Percentiles rank a stretch among this genome's conserved stretches.
phyloP scores from a whole-genome alignment of 805 yeast species.

The Brettanomyces naardenensis region DNA sequence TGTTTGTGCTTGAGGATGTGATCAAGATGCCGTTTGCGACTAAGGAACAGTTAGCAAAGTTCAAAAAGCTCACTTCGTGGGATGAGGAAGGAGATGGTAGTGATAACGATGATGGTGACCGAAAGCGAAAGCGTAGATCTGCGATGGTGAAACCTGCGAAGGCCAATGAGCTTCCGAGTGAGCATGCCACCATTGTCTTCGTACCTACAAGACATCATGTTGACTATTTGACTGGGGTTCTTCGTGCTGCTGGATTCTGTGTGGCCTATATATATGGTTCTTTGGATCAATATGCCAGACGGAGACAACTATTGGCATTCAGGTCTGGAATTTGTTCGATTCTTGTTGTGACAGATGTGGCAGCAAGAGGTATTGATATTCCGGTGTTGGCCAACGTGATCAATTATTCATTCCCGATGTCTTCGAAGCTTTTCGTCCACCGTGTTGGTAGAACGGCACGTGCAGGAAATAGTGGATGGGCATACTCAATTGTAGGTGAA shows the following conservation, averaged over 20 bases:
- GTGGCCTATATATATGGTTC: slow-evolving; percentile 89
- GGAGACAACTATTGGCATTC: slow-evolving; percentile 77
- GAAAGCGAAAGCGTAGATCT: slow-evolving; percentile 26
- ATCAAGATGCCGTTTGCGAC: slow-evolving; percentile 80
- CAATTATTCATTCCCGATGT: slow-evolving; percentile 83
- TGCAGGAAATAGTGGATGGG: slow-evolving; percentile 98
- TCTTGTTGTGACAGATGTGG: slow-evolving; percentile 96
- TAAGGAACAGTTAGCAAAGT: slow-evolving; percentile 61
- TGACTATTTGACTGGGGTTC: slow-evolving; percentile 69
- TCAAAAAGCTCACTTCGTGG: slow-evolving; percentile 41
- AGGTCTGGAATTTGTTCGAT: slow-evolving; percentile 75
- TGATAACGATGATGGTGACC: slow-evolving; percentile 28
- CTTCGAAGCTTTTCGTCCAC: slow-evolving; percentile 90
- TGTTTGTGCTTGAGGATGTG: slow-evolving; percentile 71
- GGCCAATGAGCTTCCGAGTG: slow-evolving; percentile 80
- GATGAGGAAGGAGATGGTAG: slow-evolving; percentile 49
- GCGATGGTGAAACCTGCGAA: slow-evolving; percentile 58
- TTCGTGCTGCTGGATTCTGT: slow-evolving; percentile 76
- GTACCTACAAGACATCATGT: slow-evolving; percentile 98
- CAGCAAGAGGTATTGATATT: slow-evolving; percentile 98
- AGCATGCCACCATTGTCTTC: slow-evolving; percentile 81
- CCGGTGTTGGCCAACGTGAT: slow-evolving; percentile 94
- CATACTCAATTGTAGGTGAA: slow-evolving; percentile 81
- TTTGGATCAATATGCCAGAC: slow-evolving; percentile 90
- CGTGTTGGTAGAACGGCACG: slow-evolving; percentile 99